Conservation (phyloP, 2,329 filamentous ascomycete species). For the Coniochaeta sp. region DNA sequence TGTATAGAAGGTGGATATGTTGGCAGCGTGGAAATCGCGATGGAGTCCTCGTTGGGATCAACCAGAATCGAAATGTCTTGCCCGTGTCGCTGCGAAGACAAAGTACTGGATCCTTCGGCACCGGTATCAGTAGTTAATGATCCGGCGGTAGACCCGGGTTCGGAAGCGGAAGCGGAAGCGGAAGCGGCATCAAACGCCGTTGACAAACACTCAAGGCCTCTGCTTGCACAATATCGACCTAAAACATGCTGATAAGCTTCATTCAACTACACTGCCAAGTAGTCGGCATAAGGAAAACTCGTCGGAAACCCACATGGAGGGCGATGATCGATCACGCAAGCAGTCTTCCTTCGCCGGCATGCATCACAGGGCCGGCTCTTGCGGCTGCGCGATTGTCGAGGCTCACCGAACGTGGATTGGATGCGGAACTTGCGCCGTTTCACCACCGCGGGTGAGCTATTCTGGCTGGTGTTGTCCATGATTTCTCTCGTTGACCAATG, state of each 20-base stretch:
- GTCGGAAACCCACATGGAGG: conserved; percentile 8
- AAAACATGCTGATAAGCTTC: neutral
- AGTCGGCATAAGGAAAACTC: neutral
- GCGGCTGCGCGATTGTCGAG: conserved; percentile 10
- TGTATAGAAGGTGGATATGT: neutral
- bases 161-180: neutral
- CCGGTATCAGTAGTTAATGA: neutral
- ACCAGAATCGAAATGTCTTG: conserved; percentile 1
- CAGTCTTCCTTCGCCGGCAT: conserved; percentile 10
- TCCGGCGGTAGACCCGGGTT: neutral
- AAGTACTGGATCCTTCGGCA: neutral
- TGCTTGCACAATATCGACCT: conserved; percentile 1
- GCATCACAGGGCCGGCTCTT: conserved; percentile 12
- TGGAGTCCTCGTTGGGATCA: neutral
- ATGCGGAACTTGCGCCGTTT: conserved; percentile 8
- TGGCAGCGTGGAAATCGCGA: neutral
- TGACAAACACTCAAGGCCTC: neutral
- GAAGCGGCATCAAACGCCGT: neutral
- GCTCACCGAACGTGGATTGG: conserved; percentile 7
- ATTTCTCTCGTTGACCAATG: conserved; percentile 1
- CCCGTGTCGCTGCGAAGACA: neutral
- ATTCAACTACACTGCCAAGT: neutral
- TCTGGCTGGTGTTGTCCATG: neutral
- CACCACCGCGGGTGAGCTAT: neutral
- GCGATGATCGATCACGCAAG: conserved; percentile 8